Evolutionary conservation across 768 basidiomycete genomes (phyloP).

Genomic region (Suillus occidentalis): DNA sequence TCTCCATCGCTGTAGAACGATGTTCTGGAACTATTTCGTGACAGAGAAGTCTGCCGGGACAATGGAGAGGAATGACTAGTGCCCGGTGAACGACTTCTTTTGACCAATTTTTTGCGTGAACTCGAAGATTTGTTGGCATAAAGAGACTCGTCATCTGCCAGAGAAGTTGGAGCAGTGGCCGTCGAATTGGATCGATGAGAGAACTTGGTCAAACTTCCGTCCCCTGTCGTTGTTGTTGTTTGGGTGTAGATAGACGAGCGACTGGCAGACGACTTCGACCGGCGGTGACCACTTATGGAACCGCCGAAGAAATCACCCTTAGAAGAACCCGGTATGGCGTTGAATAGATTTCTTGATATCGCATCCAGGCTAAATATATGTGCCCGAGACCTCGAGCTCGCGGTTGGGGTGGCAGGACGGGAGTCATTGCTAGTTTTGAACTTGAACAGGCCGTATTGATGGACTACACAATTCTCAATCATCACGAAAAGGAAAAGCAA

Average conservation of each 20-base stretch:
- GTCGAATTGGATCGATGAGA: constrained; percentile 72
- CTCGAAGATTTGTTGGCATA: constrained; percentile 44
- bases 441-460: constrained; percentile 87
- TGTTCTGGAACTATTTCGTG: constrained; percentile 41
- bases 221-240: constrained; percentile 59
- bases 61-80: constrained; percentile 36
- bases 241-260: constrained; percentile 74
- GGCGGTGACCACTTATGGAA: constrained; percentile 65
- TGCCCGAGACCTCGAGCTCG: constrained; percentile 66
- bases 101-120: constrained; percentile 48
- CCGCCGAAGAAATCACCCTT: constrained; percentile 78
- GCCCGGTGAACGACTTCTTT: constrained; percentile 45
- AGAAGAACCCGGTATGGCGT: constrained; percentile 60
- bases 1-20: constrained; percentile 43
- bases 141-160: constrained; percentile 63
- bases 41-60: constrained; percentile 36
- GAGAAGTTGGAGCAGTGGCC: constrained; percentile 59
- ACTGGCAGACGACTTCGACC: constrained; percentile 67
- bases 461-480: constrained; percentile 47
- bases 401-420: constrained; percentile 83
- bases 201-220: constrained; percentile 70
- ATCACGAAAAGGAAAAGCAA: neutral
- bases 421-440: constrained; percentile 79
- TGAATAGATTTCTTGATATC: constrained; percentile 88
- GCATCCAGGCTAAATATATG: constrained; percentile 90